A percentile compares a stretch with the other conserved stretches of the same genome.
Evolutionary conservation across 768 basidiomycete species (phyloP).

Genomic region (Cyclocybe cylindracea): DNA sequence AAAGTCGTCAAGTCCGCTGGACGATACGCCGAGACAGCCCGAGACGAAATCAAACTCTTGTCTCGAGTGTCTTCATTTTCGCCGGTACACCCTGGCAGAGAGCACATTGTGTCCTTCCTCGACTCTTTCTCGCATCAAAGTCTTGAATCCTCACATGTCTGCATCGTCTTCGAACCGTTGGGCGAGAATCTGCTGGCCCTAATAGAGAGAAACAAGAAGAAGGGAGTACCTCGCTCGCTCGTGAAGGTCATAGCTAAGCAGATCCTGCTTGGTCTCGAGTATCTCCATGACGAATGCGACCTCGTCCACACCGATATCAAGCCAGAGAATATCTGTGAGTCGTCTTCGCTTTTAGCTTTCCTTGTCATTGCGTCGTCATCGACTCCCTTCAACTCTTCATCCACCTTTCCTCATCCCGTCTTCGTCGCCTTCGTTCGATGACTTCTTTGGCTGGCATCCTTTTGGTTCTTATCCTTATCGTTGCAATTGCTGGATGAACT

Average conservation of each 20-base stretch:
- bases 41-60: slow-evolving; percentile 94
- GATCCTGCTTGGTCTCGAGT: slow-evolving; percentile 85
- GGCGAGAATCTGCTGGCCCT: slow-evolving; percentile 78
- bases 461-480: slow-evolving; percentile 30
- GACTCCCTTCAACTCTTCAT: slow-evolving; percentile 1
- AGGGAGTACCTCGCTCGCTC: slow-evolving; percentile 77
- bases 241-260: slow-evolving; percentile 89
- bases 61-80: slow-evolving; percentile 71
- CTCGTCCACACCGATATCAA: slow-evolving; percentile 94
- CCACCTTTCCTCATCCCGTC: slow-evolving; percentile 4
- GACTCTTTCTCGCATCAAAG: slow-evolving; percentile 85
- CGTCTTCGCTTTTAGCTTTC: slow-evolving; percentile 7
- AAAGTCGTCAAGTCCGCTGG: slow-evolving; percentile 95
- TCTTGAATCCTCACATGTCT: slow-evolving; percentile 76
- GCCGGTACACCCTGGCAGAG: slow-evolving; percentile 75
- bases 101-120: slow-evolving; percentile 85
- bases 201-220: slow-evolving; percentile 78
- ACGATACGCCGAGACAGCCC: slow-evolving; percentile 94
- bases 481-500: slow-evolving; percentile 19
- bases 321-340: slow-evolving; percentile 93
- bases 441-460: slow-evolving; percentile 22
- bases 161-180: slow-evolving; percentile 88
- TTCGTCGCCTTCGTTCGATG: slow-evolving; percentile 16
- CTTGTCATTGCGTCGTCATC: slow-evolving; percentile 3
- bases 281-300: slow-evolving; percentile 90